phyloP scores from a whole-genome alignment of 331 rosid genomes.

The Acacia concinna region DNA sequence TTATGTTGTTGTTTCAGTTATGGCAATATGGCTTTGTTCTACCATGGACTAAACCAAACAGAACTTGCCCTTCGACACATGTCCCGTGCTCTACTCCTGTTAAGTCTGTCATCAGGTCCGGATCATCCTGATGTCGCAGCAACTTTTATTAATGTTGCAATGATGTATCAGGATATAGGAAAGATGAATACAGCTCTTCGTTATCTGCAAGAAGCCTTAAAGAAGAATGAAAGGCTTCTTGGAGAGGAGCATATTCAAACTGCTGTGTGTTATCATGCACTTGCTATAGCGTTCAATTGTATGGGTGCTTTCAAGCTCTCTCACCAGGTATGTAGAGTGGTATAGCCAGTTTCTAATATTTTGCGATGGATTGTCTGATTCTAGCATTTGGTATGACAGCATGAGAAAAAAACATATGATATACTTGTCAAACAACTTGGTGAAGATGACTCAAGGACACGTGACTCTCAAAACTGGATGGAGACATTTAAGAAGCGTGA shows the following conservation, averaged over 20 bases:
- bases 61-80: conserved; percentile 93
- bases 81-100: conserved; percentile 91
- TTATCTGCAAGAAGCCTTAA: conserved; percentile 95
- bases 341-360: conserved; percentile 6
- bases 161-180: conserved; percentile 99
- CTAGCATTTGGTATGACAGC: conserved; percentile 53
- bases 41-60: conserved; percentile 92
- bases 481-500: conserved; percentile 96
- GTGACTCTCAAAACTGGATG: conserved; percentile 95
- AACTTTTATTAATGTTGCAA: conserved; percentile 87
- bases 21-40: conserved; percentile 95
- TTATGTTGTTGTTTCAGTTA: conserved; percentile 59
- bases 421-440: conserved; percentile 98
- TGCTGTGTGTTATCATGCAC: conserved; percentile 97
- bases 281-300: conserved; percentile 93
- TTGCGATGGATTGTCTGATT: conserved; percentile 22
- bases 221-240: conserved; percentile 92
- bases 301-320: conserved; percentile 97
- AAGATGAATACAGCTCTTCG: conserved; percentile 98
- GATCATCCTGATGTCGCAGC: conserved; percentile 99
- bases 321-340: conserved; percentile 64
- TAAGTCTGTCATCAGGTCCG: conserved; percentile 94
- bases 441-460: conserved; percentile 92
- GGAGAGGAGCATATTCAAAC: conserved; percentile 99
- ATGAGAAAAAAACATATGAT: conserved; percentile 94